Percentiles rank a stretch among this genome's conserved stretches.
Conservation (phyloP, 257 asterid genomes). For the Euphrasia confusa region DNA sequence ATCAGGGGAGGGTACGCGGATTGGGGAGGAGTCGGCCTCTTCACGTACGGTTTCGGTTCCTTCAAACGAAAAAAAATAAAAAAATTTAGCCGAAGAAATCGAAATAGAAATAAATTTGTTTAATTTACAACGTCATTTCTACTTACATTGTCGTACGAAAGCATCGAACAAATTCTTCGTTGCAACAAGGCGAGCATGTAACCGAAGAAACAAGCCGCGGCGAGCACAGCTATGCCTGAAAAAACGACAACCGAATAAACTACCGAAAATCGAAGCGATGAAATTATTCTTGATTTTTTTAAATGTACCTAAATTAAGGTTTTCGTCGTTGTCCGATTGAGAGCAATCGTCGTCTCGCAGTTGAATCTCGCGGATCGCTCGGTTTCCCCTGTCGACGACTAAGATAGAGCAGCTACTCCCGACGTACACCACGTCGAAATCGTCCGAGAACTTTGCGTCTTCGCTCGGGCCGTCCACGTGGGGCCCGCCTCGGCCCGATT, state of each 20-base stretch:
- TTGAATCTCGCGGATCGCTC: constrained; percentile 88
- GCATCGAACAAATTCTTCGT: constrained; percentile 46
- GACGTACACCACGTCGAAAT: constrained; percentile 69
- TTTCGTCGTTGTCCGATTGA: constrained; percentile 39
- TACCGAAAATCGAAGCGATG: too few species aligned
- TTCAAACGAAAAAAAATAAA: constrained; percentile 12
- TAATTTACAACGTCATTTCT: not conserved
- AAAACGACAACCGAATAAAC: not conserved
- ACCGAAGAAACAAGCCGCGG: constrained; percentile 75
- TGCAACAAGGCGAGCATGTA: constrained; percentile 83
- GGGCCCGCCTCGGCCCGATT: constrained; percentile 66
- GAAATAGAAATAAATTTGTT: too few species aligned
- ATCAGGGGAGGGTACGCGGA: constrained; percentile 71
- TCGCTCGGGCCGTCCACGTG: constrained; percentile 95
- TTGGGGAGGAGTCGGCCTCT: constrained; percentile 30
- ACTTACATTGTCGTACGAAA: constrained; percentile 55
- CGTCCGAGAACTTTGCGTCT: constrained; percentile 79
- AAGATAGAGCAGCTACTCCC: constrained; percentile 81
- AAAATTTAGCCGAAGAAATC: not conserved
- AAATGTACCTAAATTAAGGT: constrained; percentile 56
- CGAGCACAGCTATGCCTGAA: constrained; percentile 83
- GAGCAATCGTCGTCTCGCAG: constrained; percentile 81
- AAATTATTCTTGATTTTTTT: too few species aligned
- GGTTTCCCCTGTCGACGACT: constrained; percentile 84
- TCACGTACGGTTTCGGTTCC: constrained; percentile 45